Percentiles rank a stretch among this genome's conserved stretches.
Evolutionary conservation across 345 rosid species (phyloP).

Genomic region (Gossypium anomalum): DNA sequence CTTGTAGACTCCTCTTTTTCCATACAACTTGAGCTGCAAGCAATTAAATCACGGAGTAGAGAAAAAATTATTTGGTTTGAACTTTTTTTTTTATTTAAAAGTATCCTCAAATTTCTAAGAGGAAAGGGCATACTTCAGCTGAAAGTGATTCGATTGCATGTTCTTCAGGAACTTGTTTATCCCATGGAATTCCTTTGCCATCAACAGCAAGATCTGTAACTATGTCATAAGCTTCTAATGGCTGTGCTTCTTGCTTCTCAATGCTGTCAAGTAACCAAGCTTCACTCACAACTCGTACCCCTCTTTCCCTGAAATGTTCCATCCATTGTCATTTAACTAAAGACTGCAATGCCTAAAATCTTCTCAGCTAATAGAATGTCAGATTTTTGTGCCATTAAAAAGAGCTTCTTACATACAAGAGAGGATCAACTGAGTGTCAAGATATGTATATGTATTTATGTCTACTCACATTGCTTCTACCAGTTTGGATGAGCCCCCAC

Average conservation of each 20-base stretch:
- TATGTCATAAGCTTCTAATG: constrained; percentile 58
- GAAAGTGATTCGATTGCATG: constrained; percentile 53
- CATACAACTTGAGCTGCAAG: constrained; percentile 65
- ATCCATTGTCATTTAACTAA: neutral
- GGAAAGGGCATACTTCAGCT: constrained; percentile 34
- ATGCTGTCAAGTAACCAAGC: constrained; percentile 68
- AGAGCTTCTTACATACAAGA: too few species aligned
- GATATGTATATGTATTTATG: too few species aligned
- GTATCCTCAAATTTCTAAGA: neutral
- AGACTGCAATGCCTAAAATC: neutral
- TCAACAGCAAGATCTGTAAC: constrained; percentile 54
- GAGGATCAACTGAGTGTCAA: too few species aligned
- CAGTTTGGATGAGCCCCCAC: constrained; percentile 60
- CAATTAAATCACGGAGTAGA: neutral
- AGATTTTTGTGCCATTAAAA: too few species aligned
- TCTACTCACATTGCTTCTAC: constrained; percentile 64
- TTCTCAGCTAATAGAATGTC: too few species aligned
- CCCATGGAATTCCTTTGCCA: constrained; percentile 68
- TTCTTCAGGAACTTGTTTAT: constrained; percentile 56
- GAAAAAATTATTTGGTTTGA: neutral
- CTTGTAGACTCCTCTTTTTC: constrained; percentile 64
- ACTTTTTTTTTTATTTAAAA: neutral
- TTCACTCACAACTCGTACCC: constrained; percentile 55
- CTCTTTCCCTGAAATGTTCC: constrained; percentile 44
- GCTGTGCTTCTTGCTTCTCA: constrained; percentile 63